Evolutionary conservation across 805 yeast species (phyloP).

Genomic region (Maudiozyma pseudohumilis): DNA sequence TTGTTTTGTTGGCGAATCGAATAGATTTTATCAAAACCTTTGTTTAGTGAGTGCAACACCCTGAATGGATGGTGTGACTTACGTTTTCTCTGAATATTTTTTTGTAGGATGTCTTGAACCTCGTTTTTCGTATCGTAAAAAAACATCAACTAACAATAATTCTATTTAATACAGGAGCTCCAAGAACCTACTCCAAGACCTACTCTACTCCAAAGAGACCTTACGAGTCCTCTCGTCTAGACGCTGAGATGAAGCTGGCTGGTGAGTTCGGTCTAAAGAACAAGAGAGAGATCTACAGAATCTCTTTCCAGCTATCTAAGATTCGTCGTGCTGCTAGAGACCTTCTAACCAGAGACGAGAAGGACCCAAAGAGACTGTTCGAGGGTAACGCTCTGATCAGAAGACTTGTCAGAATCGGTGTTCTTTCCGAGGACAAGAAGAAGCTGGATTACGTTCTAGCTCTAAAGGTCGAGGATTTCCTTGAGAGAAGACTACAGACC

Average conservation of each 20-base stretch:
- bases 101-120: neutral
- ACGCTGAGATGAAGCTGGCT: slow-evolving; percentile 96
- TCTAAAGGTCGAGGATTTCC: slow-evolving; percentile 94
- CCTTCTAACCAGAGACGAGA: slow-evolving; percentile 97
- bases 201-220: slow-evolving; percentile 99
- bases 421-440: slow-evolving; percentile 97
- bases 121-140: neutral
- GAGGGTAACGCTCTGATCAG: slow-evolving; percentile 99
- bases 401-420: slow-evolving; percentile 98
- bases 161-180: slow-evolving; percentile 57
- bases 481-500: slow-evolving; percentile 99
- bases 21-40: too few species aligned
- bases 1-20: too few species aligned
- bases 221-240: slow-evolving; percentile 98
- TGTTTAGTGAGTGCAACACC: too few species aligned
- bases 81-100: too few species aligned
- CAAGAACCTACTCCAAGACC: slow-evolving; percentile 98
- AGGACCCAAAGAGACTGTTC: slow-evolving; percentile 99
- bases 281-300: slow-evolving; percentile 99
- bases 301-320: slow-evolving; percentile 97
- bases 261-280: slow-evolving; percentile 99
- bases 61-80: too few species aligned
- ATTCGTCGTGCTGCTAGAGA: slow-evolving; percentile 99
- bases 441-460: slow-evolving; percentile 99
- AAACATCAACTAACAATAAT: slow-evolving; percentile 3